Base-by-base conservation (phyloP, 73 alveolate genomes). In the Paramecium sonneborni region DNA sequence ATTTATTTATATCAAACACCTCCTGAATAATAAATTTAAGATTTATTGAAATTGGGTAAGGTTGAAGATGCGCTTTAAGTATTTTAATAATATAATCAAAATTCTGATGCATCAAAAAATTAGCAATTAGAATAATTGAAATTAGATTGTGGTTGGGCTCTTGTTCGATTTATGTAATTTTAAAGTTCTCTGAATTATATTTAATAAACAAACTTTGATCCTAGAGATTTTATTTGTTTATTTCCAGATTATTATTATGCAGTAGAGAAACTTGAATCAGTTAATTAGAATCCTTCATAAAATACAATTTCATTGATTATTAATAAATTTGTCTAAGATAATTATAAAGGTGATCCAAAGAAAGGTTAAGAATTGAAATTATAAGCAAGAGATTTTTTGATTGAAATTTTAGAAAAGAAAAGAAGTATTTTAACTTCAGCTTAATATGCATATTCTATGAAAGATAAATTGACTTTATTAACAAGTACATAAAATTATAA, bases 91-190 rank as follows among this genome's bases (percentile, higher is more conserved):
- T 44, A 79, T 30, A 79, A 79, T 79, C 32, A 74, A 39, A 37
- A 1, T 14, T 23, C 74, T n/a, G 90, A 79, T 79, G 14, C 43
- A 26, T 23, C 90, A 43, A 79, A 79, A 12, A 46, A 39, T 79
- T 32, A 26, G 14, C 24, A 79, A 79, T 79, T 79, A 18, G 90
- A 79, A 79, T 79, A 79, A 11, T 24, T 79, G 7, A 79, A 79
- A 79, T 79, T 79, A 24, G 90, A 79, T 79, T 79, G 90, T 79
- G 90, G 62, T 24, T 79, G 90, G 90, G 69, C 90, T n/a, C 24
- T 79, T 14, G 26, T 79, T 3, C 14, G 90, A 43, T 43, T 41
- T 9, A 79, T 79, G 90, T 41, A 43, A 37, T 79, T 79, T 44
- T 24, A 21, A 21, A 30, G 41, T 14, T 21, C 90, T 1, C 41